Evolutionary conservation across 2,329 filamentous ascomycete genomes (phyloP).

Genomic region (Fusarium cicatricum): DNA sequence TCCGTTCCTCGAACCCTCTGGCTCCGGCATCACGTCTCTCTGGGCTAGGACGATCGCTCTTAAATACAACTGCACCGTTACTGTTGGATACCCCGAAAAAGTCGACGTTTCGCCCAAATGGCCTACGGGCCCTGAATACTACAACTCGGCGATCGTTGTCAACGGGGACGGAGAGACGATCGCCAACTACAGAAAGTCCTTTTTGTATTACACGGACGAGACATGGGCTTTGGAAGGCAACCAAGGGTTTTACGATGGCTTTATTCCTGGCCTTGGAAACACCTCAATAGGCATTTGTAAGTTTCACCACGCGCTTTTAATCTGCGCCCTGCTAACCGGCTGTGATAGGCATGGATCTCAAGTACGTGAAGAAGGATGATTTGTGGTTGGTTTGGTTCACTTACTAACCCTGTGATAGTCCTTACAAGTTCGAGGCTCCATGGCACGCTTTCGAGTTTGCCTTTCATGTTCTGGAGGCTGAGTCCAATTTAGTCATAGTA

Average conservation of each 20-base stretch:
- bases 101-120: conserved; percentile 60
- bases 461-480: conserved; percentile 63
- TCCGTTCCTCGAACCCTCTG: conserved; percentile 73
- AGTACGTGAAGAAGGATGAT: conserved; percentile 50
- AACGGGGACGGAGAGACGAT: conserved; percentile 67
- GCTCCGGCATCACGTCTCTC: conserved; percentile 70
- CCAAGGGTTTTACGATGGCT: conserved; percentile 58
- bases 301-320: background rate
- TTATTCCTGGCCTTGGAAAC: conserved; percentile 58
- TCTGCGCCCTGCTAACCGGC: background rate
- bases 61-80: conserved; percentile 72
- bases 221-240: conserved; percentile 66
- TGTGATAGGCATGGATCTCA: conserved; percentile 60
- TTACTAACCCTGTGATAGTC: conserved; percentile 34
- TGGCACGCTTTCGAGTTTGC: conserved; percentile 56
- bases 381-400: background rate
- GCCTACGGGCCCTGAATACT: conserved; percentile 62
- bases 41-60: conserved; percentile 76
- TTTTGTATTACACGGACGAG: conserved; percentile 68
- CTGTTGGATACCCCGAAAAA: conserved; percentile 78
- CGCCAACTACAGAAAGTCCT: conserved; percentile 68
- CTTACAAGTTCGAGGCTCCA: conserved; percentile 50
- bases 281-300: conserved; percentile 66
- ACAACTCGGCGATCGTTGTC: conserved; percentile 63
- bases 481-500: conserved; percentile 71